phyloP scores from a whole-genome alignment of 2,329 filamentous ascomycete species.

The Penicillium sp. region DNA sequence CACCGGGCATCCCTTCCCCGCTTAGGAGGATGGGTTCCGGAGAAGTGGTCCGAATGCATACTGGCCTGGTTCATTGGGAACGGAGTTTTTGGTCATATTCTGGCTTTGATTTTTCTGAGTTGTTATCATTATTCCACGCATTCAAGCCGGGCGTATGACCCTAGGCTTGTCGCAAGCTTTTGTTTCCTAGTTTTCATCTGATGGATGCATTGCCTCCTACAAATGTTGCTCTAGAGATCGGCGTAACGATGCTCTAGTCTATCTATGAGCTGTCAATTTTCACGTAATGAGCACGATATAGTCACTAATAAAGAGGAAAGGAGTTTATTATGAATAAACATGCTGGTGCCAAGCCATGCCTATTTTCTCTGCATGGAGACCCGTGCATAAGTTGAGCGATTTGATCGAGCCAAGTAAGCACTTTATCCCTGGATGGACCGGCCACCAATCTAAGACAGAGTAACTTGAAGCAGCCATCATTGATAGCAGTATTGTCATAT shows the following conservation, averaged over 20 bases:
- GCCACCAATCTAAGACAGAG: not conserved
- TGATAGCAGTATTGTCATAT: not conserved
- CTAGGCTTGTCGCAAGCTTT: not conserved
- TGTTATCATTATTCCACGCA: slow-evolving; percentile 15
- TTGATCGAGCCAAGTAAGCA: not conserved
- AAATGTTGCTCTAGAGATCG: not conserved
- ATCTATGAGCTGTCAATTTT: not conserved
- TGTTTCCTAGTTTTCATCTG: not conserved
- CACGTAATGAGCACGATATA: not conserved
- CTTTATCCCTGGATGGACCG: not conserved
- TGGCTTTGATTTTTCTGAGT: slow-evolving; percentile 6
- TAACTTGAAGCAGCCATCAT: not conserved
- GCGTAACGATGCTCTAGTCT: not conserved
- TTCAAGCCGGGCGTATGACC: slow-evolving; percentile 14
- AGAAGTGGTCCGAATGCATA: slow-evolving; percentile 23
- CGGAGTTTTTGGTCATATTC: slow-evolving; percentile 19
- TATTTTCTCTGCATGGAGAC: not conserved
- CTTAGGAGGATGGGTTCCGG: not conserved
- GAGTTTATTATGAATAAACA: too few species aligned
- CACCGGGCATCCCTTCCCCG: slow-evolving; percentile 1
- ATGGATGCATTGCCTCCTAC: not conserved
- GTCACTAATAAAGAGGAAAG: too few species aligned
- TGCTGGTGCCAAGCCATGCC: not conserved
- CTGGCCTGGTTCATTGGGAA: slow-evolving; percentile 18
- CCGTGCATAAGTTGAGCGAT: not conserved